Base-by-base conservation (phyloP, 2,329 filamentous ascomycete species). In the Ceratocystis papillata region DNA sequence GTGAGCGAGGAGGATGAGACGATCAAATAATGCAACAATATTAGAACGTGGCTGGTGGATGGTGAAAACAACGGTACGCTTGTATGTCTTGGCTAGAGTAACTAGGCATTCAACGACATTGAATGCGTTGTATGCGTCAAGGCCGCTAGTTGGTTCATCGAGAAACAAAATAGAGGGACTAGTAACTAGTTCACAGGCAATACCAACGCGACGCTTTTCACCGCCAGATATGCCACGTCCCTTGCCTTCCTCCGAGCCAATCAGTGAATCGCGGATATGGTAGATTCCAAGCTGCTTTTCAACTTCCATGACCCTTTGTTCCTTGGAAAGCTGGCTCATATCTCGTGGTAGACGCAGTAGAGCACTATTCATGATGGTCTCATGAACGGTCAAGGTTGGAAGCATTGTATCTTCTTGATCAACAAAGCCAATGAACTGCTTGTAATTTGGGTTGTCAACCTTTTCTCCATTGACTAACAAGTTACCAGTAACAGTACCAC, bases 361-460 rank as follows among this genome's bases (percentile, higher is more conserved):
- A 30, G 94, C 94, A 72, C 93, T 97, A 71, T 89, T 96, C 69
- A 96, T 80, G 69, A 99, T 99, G 0, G 94, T 99, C 76, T 99
- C 94, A 74, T 99, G 94, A 7, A 99, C 94, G 0, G 94, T 99
- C 70, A 99, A 79, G 0, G 94, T 99, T 0, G 94, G 87, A 55
- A 99, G 81, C 86, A 99, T 93, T 4, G 93, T 96, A 73, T 99
- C 94, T 73, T 99, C 94, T 77, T 99, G 94, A 71, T 99, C 94
- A 50, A 99, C 94, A 71, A 97, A 99, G 25, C 95, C 94, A 70
- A 96, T 88, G 63, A 97, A 90, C 69, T 85, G 92, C 73, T 89
- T 90, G 77, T 94, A 99, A 69, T 96, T 90, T 37, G 83, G 76
- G 73, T 96, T 90, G 41, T 80, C 80, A 46, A 97, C 86, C 74